Base-by-base conservation (phyloP, 2,329 filamentous ascomycete genomes). In the Pseudocercospora cruenta region DNA sequence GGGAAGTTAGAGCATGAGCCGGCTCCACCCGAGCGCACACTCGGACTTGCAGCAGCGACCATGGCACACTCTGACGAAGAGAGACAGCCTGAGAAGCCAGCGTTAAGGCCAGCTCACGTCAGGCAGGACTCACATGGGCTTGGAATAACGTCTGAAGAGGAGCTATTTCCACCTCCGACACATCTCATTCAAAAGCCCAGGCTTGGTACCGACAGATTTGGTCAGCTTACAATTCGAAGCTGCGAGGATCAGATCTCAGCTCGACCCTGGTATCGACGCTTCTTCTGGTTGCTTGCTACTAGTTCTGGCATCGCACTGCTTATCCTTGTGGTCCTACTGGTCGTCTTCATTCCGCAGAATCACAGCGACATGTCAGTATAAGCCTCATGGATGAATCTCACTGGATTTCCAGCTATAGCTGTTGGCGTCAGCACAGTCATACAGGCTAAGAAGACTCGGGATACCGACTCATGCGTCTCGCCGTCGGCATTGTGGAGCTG, bases 401-500 rank as follows among this genome's bases (percentile, higher is more conserved):
- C 94, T 0, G 88, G 89, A 59, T 97, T 92, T 71, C 94, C 94
- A 19, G 90, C 93, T 0, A 92, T 97, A 74, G 92, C 92, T 1
- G 94, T 91, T 0, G 94, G 94, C 0, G 85, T 94, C 19, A 85
- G 92, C 67, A 96, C 92, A 0, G 85, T 97, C 16, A 87, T 91
- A 16, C 90, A 90, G 4, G 88, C 93, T 0, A 86, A 91, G 81
- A 87, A n/a, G 85, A 87, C 62, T 87, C 86, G 22, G 87, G 86
- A 6, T 10, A 33, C 57, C 8, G 49, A 65, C 21, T 62, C 66
- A 6, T 98, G 94, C 71, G 88, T 94, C 3, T 82, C 84, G 7
- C 90, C 90, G 0, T 83, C 87, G 3, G 91, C 91, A 0, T 78
- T 95, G 62, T 98, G 94, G 94, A 96, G 91, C 75, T 98, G 94